phyloP scores from a whole-genome alignment of 176 grass and related monocot genomes.

The Bonia amplexicaulis region DNA sequence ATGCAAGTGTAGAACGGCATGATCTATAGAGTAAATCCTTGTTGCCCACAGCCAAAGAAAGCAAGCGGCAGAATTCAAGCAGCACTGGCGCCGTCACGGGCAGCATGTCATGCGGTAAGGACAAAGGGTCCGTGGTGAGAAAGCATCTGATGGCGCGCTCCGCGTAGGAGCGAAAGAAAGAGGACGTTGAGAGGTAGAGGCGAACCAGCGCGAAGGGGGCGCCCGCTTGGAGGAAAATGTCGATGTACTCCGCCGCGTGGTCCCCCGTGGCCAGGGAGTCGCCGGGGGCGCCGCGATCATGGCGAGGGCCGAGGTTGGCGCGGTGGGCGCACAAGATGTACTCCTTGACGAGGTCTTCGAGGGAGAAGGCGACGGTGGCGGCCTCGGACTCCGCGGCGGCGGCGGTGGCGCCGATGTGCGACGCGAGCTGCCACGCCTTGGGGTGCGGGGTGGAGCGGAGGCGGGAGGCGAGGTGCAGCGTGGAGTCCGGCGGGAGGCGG shows the following conservation, averaged over 20 bases:
- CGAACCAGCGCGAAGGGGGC: conserved; percentile 63
- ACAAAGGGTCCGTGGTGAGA: conserved; percentile 32
- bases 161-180: conserved; percentile 18
- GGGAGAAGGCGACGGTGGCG: conserved; percentile 10
- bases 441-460: conserved; percentile 79
- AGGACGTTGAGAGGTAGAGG: conserved; percentile 52
- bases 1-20: conserved; percentile 55
- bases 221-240: conserved; percentile 63
- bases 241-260: conserved; percentile 38
- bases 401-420: conserved; percentile 55
- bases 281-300: not conserved
- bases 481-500: conserved; percentile 51
- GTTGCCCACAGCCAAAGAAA: conserved; percentile 36
- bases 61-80: conserved; percentile 66
- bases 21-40: conserved; percentile 54
- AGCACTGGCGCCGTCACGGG: conserved; percentile 44
- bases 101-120: conserved; percentile 36
- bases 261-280: not conserved
- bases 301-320: not conserved
- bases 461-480: conserved; percentile 54
- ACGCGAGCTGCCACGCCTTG: conserved; percentile 71
- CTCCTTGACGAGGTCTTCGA: conserved; percentile 62
- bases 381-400: not conserved
- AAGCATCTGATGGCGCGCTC: conserved; percentile 59
- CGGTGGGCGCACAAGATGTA: conserved; percentile 48